Base-by-base conservation (phyloP, 176 grass and related monocot genomes). In the Poa pratensis region DNA sequence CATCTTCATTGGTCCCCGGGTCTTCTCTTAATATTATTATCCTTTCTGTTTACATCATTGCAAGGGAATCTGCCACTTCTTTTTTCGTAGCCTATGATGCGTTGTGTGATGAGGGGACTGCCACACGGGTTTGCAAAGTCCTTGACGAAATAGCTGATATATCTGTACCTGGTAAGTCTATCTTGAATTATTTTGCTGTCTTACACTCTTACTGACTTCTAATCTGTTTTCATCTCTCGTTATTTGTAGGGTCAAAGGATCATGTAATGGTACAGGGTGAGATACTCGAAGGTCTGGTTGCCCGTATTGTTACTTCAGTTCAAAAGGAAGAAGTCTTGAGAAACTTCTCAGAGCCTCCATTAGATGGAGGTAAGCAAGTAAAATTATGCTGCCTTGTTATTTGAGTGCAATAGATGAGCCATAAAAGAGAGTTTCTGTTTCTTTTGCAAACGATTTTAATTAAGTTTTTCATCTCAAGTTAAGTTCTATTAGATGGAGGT, bases 241-340 rank as follows among this genome's bases (percentile, higher is more conserved):
- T 26, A 42, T 60, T 73, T 88, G 34, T 77, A 98, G 93, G 91
- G 28, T 95, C 93, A 71, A 95, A 95, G 89, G 92, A 95, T 90
- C 95, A 98, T 73, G 83, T 88, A 83, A 78, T 90, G 57, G 89
- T 98, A 28, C 95, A 98, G 80, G 93, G 95, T 78, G 95, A 98
- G 81, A 93, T 98, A 53, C 84, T 98, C 70, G 95, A 98, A 92
- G 95, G 95, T 76, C 79, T 98, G 82, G 93, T 98, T 83, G 93
- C 95, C 46, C 90, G 95, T 60, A 68, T 93, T 71, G 95, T 97
- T n/a, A 88, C 80, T 34, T 61, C 32, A 85, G 89, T 72, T 51
- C 90, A 95, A 43, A 88, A 93, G 87, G 83, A 95, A 65, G 80
- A 95, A 63, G 87, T 93, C 75, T 84, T 93, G 53, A 90, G 16